These are phyloP conservation scores for Prunus yedoensis DNA, from an alignment of 331 rosid genomes.

Conservation along the genomic window DNA sequence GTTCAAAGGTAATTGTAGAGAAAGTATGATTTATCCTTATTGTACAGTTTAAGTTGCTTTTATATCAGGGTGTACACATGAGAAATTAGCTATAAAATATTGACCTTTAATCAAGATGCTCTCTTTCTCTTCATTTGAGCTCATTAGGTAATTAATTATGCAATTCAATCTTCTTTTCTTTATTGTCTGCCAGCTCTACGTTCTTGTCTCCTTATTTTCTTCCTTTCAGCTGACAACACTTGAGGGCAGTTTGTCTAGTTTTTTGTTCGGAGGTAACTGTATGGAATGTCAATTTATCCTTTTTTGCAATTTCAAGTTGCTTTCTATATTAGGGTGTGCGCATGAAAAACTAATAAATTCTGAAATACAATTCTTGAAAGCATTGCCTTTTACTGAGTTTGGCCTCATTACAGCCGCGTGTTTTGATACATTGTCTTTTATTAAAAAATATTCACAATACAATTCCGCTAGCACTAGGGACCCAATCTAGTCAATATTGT, in stretches of 20 bases:
- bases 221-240: slow-evolving; percentile 55
- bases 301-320: slow-evolving; percentile 57
- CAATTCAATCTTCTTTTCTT: slow-evolving; percentile 50
- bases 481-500: background rate
- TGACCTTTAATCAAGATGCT: slow-evolving; percentile 51
- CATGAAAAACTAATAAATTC: slow-evolving; percentile 49
- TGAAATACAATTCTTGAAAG: slow-evolving; percentile 55
- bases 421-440: background rate
- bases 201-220: slow-evolving; percentile 34
- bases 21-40: slow-evolving; percentile 35
- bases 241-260: slow-evolving; percentile 55
- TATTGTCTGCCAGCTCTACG: slow-evolving; percentile 51
- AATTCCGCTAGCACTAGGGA: background rate
- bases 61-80: slow-evolving; percentile 16
- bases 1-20: slow-evolving; percentile 74
- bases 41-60: slow-evolving; percentile 67
- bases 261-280: slow-evolving; percentile 70
- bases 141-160: slow-evolving; percentile 55
- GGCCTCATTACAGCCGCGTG: background rate
- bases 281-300: slow-evolving; percentile 41
- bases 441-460: background rate
- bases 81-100: slow-evolving; percentile 20
- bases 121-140: slow-evolving; percentile 41
- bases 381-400: slow-evolving; percentile 16
- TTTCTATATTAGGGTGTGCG: slow-evolving; percentile 48